Conservation (phyloP, 2,329 filamentous ascomycete genomes). For the Botrytis paeoniae region DNA sequence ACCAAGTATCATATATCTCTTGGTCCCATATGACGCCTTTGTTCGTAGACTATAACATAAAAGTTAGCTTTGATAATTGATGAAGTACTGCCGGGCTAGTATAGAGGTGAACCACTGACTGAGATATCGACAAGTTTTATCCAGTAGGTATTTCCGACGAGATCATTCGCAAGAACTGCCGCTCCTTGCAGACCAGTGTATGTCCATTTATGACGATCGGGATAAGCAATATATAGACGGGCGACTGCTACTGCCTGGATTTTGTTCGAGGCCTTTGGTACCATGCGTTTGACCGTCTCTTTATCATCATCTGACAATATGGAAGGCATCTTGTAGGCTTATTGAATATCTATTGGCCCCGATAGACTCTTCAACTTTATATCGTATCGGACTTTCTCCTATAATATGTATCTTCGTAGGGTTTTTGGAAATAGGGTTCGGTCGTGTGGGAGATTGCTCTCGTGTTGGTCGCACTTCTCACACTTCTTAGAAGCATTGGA, state of each 20-base stretch:
- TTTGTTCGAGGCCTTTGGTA: slow-evolving; percentile 94
- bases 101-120: slow-evolving; percentile 51
- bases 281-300: slow-evolving; percentile 89
- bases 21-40: slow-evolving; percentile 94
- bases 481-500: slow-evolving; percentile 23
- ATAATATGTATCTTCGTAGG: slow-evolving; percentile 1
- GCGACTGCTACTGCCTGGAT: slow-evolving; percentile 94
- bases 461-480: slow-evolving; percentile 28
- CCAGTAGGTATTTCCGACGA: slow-evolving; percentile 95
- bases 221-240: slow-evolving; percentile 88
- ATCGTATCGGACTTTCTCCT: background rate
- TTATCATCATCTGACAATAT: slow-evolving; percentile 90
- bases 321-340: slow-evolving; percentile 36
- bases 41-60: slow-evolving; percentile 63
- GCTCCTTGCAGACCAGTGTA: slow-evolving; percentile 93
- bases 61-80: slow-evolving; percentile 24
- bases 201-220: slow-evolving; percentile 81
- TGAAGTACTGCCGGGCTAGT: background rate
- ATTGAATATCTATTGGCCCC: background rate
- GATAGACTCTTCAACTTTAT: background rate
- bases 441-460: slow-evolving; percentile 33
- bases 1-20: slow-evolving; percentile 93
- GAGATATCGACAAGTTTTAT: slow-evolving; percentile 96
- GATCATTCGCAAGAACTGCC: slow-evolving; percentile 84
- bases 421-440: slow-evolving; percentile 26